These are phyloP conservation scores for Aspergillus neotritici DNA, from an alignment of 2,329 filamentous ascomycete species.

Conservation along the genomic window DNA sequence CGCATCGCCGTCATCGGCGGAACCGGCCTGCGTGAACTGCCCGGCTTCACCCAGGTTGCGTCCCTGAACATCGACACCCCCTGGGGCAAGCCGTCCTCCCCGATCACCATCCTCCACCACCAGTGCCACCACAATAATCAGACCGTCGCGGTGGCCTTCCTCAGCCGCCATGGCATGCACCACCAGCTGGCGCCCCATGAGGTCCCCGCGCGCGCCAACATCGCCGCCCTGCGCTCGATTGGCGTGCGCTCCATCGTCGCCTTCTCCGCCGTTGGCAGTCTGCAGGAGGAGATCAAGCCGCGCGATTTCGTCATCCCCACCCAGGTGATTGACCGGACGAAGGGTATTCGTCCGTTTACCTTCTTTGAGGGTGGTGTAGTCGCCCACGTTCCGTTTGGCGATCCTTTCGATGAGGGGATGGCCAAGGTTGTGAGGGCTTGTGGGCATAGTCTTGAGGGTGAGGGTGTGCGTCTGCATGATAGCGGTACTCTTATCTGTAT, in stretches of 20 bases:
- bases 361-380: constrained; percentile 83
- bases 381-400: constrained; percentile 89
- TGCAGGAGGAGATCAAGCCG: constrained; percentile 88
- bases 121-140: constrained; percentile 61
- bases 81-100: constrained; percentile 74
- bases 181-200: constrained; percentile 91
- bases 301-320: constrained; percentile 96
- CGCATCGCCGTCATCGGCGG: constrained; percentile 88
- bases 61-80: constrained; percentile 72
- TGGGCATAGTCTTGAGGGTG: constrained; percentile 70
- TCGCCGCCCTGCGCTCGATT: constrained; percentile 87
- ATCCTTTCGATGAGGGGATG: constrained; percentile 80
- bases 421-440: constrained; percentile 72
- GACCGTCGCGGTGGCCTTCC: constrained; percentile 70
- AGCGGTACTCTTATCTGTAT: constrained; percentile 86
- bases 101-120: constrained; percentile 85
- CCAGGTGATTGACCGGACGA: constrained; percentile 95
- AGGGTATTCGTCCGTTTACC: constrained; percentile 88
- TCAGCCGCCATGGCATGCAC: constrained; percentile 83
- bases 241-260: constrained; percentile 89
- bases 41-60: constrained; percentile 79
- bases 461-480: constrained; percentile 78
- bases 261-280: constrained; percentile 88
- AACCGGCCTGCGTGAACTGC: constrained; percentile 82
- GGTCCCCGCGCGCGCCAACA: constrained; percentile 91